phyloP scores from a whole-genome alignment of 1,139 yeast species.

The Nadsonia starkeyi-henricii region DNA sequence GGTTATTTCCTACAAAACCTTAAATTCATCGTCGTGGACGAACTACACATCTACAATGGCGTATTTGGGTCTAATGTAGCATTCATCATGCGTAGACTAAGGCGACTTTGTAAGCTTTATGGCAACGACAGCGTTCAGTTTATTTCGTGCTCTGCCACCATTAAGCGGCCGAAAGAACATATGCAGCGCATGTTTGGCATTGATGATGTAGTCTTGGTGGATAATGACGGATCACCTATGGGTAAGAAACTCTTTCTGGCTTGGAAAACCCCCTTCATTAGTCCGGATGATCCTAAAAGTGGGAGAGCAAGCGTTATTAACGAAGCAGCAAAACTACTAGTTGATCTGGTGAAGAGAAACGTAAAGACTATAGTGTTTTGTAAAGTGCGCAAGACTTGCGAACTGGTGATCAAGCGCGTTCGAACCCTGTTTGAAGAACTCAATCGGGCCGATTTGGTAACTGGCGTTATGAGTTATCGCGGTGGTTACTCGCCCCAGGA shows the following conservation, averaged over 20 bases:
- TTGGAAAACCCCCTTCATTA: conserved; percentile 72
- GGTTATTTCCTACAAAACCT: conserved; percentile 46
- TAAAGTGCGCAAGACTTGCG: conserved; percentile 75
- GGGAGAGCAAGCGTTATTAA: conserved; percentile 61
- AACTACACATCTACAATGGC: conserved; percentile 79
- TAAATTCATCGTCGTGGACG: conserved; percentile 68
- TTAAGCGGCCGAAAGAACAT: conserved; percentile 55
- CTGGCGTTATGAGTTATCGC: conserved; percentile 78
- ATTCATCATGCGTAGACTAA: conserved; percentile 61
- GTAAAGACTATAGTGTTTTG: conserved; percentile 86
- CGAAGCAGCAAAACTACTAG: conserved; percentile 63
- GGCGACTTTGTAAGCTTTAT: conserved; percentile 42
- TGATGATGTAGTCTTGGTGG: conserved; percentile 34
- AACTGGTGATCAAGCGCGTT: conserved; percentile 71
- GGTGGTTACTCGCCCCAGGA: conserved; percentile 88
- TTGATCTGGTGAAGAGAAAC: conserved; percentile 46
- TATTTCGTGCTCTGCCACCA: conserved; percentile 89
- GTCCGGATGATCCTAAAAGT: conserved; percentile 38
- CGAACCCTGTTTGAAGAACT: conserved; percentile 35
- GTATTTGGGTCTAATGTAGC: conserved; percentile 89
- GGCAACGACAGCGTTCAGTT: conserved; percentile 44
- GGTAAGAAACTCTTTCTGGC: conserved; percentile 61
- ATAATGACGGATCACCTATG: conserved; percentile 77
- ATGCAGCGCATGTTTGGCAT: conserved; percentile 65
- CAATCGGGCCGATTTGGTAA: conserved; percentile 26